Evolutionary conservation across 768 basidiomycete genomes (phyloP).

Genomic region (Terana coerulea): DNA sequence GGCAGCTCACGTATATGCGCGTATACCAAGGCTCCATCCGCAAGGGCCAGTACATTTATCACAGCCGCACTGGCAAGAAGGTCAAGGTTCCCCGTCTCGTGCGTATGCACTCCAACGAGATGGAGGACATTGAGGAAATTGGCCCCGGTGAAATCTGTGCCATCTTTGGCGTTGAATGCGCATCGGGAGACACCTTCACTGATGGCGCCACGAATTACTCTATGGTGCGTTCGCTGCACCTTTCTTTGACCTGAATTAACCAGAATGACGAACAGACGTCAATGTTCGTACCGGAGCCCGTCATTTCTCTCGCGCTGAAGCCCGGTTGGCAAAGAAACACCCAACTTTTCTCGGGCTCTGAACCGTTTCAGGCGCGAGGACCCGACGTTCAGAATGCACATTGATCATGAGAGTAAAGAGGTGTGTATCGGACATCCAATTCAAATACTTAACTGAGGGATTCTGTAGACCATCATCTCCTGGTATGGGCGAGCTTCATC

Average conservation of each 20-base stretch:
- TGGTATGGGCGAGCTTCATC: conserved; percentile 98
- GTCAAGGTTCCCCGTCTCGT: conserved; percentile 96
- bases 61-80: conserved; percentile 93
- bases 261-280: conserved; percentile 58
- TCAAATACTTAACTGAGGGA: background rate
- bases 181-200: conserved; percentile 96
- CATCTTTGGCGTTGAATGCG: conserved; percentile 98
- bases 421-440: conserved; percentile 33
- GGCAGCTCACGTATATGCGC: conserved; percentile 97
- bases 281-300: conserved; percentile 98
- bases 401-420: conserved; percentile 93
- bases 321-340: conserved; percentile 89
- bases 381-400: conserved; percentile 96
- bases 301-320: conserved; percentile 93
- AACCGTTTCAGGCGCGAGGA: conserved; percentile 99
- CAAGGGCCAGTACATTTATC: conserved; percentile 81
- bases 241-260: background rate
- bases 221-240: conserved; percentile 59
- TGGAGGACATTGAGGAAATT: conserved; percentile 97
- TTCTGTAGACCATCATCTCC: conserved; percentile 91
- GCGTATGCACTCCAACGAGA: conserved; percentile 97
- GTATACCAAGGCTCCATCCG: conserved; percentile 95
- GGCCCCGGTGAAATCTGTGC: conserved; percentile 99
- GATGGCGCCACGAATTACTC: conserved; percentile 88
- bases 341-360: conserved; percentile 94